Evolutionary conservation across 176 grass and related monocot genomes (phyloP), one percentile per base, ranked within the genome.

Genomic region (Puya raimondii): DNA sequence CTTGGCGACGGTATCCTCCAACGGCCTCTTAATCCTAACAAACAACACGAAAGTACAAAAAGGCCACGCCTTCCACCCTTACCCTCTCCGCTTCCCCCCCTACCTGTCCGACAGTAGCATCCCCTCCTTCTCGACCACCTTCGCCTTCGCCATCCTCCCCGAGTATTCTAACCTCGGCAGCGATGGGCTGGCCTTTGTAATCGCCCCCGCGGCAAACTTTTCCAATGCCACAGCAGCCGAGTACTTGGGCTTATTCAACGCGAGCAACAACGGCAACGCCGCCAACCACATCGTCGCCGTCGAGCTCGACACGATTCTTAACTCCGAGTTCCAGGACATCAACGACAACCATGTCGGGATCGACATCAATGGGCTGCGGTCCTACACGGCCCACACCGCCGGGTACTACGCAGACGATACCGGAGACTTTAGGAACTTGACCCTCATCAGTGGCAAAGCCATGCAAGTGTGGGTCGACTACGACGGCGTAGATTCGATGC

Each of bases 11-110:
- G 64, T 95, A 5, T 83, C 64, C 10, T 4, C 73, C 11, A 12
- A 25, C 3, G 87, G 84, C 25, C 84, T 87, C 51, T 78, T 96
- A 8, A 82, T 74, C 56, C 73, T 94, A 27, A 89, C 91, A 75
- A 82, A 89, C 71, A 82, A 76, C 74, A 87, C 84, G 1, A 33
- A 53, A 17, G 51, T 83, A 16, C 63, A 61, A 4, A 72, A 17
- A 2, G 80, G 85, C 26, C 85, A 88, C 1, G 77, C 77, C 11
- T 88, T 88, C 18, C 54, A 80, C 27, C 63, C 73, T 3, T 56
- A 50, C 12, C 73, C 83, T 18, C 17, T 85, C 51, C 64, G 8
- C 64, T 77, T 85, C 16, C 17, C 4, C 33, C 4, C n/a, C n/a
- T 10, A 59, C 54, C 20, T 18, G 10, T 59, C 54, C 20, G 13